Base-by-base conservation (phyloP, 768 basidiomycete species). In the Phanerochaete sordida region DNA sequence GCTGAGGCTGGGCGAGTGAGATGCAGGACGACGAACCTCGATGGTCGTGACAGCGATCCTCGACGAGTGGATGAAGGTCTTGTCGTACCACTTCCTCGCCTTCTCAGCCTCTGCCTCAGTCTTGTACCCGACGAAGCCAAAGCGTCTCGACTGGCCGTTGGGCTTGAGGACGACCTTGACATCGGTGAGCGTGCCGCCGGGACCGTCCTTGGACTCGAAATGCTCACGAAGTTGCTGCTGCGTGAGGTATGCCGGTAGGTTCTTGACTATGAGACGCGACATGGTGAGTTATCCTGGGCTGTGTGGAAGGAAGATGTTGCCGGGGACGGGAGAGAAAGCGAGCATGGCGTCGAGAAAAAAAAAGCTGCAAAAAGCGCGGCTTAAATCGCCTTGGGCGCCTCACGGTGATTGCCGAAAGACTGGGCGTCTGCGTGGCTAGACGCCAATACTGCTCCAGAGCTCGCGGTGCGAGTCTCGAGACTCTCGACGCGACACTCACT, bases 111-210 rank as follows among this genome's bases (percentile, higher is more conserved):
- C 91, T 28, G 81, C 76, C 30, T 87, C 79, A 0, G 87, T 83
- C 74, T 91, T 93, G 79, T 86, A 98, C 0, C 97, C 97, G 9
- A 96, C 79, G 68, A 98, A 99, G 0, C 91, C 97, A 70, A 99
- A 95, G 33, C 91, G 81, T 8, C 97, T 80, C 0, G 90, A 87
- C 0, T 86, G 87, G 1, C 93, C 94, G 69, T 93, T 87, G 0
- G 73, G 75, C 72, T 91, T 90, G 27, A 79, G 79, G 3, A 93
- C 84, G 53, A 98, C 81, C 70, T 91, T 91, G 52, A 87, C 79
- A 75, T 98, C 97, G 3, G 97, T 99, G 48, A 97, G 80, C 1
- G 80, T 83, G 3, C 87, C 90, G 0, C 76, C 74, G 1, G 88
- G 89, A 21, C 82, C 81, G 26, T 77, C 80, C 33, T 77, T 78